phyloP scores from a whole-genome alignment of 208 protist species.

The Borovskyia barvae region DNA sequence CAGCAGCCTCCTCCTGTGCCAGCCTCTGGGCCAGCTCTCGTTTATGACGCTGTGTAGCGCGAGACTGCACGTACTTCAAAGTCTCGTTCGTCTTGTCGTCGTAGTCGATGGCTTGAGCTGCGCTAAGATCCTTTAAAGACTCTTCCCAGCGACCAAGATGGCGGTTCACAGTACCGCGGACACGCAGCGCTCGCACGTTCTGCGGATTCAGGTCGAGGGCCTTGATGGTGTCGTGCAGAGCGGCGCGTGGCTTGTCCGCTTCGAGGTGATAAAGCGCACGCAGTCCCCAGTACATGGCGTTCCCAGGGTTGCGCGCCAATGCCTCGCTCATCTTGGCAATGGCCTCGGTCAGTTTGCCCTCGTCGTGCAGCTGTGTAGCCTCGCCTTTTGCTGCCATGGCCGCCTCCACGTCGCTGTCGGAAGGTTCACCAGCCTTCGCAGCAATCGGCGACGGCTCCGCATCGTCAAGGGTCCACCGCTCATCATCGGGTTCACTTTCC shows the following conservation, averaged over 20 bases:
- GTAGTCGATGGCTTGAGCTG: constrained; percentile 78
- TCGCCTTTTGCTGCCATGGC: constrained; percentile 60
- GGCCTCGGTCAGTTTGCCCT: constrained; percentile 49
- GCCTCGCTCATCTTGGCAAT: constrained; percentile 63
- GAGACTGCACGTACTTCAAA: constrained; percentile 48
- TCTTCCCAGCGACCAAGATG: constrained; percentile 68
- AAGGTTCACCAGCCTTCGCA: constrained; percentile 22
- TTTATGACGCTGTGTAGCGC: constrained; percentile 34
- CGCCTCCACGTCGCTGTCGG: constrained; percentile 52
- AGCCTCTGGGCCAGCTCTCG: constrained; percentile 31
- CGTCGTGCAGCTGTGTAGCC: constrained; percentile 42
- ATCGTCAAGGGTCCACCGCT: constrained; percentile 48
- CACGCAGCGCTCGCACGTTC: constrained; percentile 73
- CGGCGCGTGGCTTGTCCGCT: constrained; percentile 39
- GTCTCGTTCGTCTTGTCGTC: constrained; percentile 49
- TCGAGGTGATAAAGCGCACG: constrained; percentile 62
- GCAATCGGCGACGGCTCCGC: constrained; percentile 29
- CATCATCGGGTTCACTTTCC: constrained; percentile 56
- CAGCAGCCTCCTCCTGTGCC: constrained; percentile 38
- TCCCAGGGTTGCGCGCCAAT: constrained; percentile 46
- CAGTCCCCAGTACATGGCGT: constrained; percentile 79
- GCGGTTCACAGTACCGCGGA: constrained; percentile 65
- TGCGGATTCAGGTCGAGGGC: constrained; percentile 63
- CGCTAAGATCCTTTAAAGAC: constrained; percentile 63
- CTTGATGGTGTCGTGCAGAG: constrained; percentile 58